These are phyloP conservation scores for Aspergillus wentii DNA, from an alignment of 495 filamentous ascomycete genomes.

Conservation along the genomic window DNA sequence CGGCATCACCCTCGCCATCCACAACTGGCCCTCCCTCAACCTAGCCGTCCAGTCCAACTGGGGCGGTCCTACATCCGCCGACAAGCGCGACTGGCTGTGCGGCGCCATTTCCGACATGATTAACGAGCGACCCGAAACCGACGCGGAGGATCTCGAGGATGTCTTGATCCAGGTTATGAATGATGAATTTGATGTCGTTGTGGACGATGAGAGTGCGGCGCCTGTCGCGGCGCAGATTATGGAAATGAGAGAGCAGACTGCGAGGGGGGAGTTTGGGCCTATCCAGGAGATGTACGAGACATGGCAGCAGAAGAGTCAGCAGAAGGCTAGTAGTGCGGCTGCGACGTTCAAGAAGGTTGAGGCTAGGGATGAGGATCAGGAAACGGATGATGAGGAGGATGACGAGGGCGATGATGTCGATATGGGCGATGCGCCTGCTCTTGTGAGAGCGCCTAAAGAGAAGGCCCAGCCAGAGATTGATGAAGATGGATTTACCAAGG, in stretches of 20 bases:
- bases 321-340: conserved; percentile 45
- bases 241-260: conserved; percentile 55
- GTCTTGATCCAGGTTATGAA: conserved; percentile 83
- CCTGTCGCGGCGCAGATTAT: conserved; percentile 70
- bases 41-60: conserved; percentile 83
- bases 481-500: conserved; percentile 92
- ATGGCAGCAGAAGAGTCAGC: conserved; percentile 55
- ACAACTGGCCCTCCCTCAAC: conserved; percentile 80
- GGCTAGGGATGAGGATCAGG: conserved; percentile 47
- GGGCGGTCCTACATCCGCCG: conserved; percentile 77
- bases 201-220: conserved; percentile 83
- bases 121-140: conserved; percentile 62
- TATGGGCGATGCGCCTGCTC: conserved; percentile 67
- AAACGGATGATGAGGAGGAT: conserved; percentile 52
- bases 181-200: conserved; percentile 88
- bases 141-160: conserved; percentile 77
- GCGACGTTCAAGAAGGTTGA: conserved; percentile 53
- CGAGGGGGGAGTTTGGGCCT: conserved; percentile 58
- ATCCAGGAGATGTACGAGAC: conserved; percentile 63
- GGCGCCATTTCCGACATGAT: conserved; percentile 84
- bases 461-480: conserved; percentile 74
- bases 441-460: conserved; percentile 55
- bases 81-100: conserved; percentile 96
- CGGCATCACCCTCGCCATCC: conserved; percentile 70
- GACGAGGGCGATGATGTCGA: conserved; percentile 61